A percentile compares a stretch with the other conserved stretches of the same genome.
phyloP scores from a whole-genome alignment of 352 stramenopile genomes.

The Pythium brassicae region DNA sequence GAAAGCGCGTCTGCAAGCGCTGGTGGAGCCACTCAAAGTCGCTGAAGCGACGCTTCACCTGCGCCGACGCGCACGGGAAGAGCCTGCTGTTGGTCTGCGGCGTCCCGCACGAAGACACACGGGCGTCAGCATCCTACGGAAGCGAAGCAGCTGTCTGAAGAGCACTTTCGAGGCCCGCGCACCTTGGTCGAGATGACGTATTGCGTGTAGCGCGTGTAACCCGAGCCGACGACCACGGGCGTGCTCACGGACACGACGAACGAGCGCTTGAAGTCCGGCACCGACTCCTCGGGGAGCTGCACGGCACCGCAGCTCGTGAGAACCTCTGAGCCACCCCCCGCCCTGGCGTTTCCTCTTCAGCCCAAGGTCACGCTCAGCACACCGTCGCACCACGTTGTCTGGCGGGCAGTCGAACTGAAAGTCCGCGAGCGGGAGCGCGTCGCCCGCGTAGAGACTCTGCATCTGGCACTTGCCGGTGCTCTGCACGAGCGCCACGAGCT shows the following conservation, averaged over 20 bases:
- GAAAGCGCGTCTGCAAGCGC: slow-evolving; percentile 71
- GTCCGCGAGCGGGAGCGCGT: slow-evolving; percentile 63
- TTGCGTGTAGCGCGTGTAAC: slow-evolving; percentile 84
- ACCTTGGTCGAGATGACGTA: slow-evolving; percentile 87
- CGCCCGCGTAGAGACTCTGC: slow-evolving; percentile 74
- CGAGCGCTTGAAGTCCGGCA: slow-evolving; percentile 41
- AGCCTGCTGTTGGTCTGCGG: slow-evolving; percentile 55
- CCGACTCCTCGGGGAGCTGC: slow-evolving; percentile 48
- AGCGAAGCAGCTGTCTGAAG: background rate
- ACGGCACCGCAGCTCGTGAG: background rate
- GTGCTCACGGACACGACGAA: slow-evolving; percentile 79
- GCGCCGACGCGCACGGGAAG: slow-evolving; percentile 59
- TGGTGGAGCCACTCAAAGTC: slow-evolving; percentile 90
- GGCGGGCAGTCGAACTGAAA: slow-evolving; percentile 77
- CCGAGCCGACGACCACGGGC: slow-evolving; percentile 69
- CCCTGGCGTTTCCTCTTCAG: no score
- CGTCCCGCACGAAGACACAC: background rate
- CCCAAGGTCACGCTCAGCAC: no score
- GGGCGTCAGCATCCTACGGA: background rate
- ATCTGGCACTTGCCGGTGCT: slow-evolving; percentile 80
- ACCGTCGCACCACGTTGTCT: slow-evolving; percentile 73
- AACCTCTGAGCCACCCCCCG: no score
- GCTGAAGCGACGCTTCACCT: slow-evolving; percentile 86
- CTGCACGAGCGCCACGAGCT: slow-evolving; percentile 85
- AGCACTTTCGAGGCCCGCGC: background rate